Conservation (phyloP, 2,329 filamentous ascomycete species). For the Fusarium sp. region DNA sequence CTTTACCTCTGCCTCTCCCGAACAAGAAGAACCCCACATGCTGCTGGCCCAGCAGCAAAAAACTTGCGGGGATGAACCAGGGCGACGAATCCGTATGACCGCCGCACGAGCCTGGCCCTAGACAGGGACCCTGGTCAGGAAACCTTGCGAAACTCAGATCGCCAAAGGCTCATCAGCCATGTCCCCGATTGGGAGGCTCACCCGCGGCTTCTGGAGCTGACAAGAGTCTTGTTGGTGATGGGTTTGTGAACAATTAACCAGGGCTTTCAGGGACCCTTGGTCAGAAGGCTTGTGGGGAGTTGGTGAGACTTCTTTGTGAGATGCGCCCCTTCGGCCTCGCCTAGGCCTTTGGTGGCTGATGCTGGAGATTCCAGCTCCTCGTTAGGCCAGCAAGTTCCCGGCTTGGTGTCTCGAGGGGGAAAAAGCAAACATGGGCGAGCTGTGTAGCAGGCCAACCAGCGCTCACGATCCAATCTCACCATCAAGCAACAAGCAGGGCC, state of each 20-base stretch:
- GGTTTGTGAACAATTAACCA: conserved; percentile 4
- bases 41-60: conserved; percentile 10
- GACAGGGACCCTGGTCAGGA: conserved; percentile 35
- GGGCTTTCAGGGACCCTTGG: background rate
- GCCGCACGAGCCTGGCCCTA: conserved; percentile 39
- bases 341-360: conserved; percentile 24
- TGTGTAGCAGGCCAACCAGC: conserved; percentile 30
- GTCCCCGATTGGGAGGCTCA: conserved; percentile 20
- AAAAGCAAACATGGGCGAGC: conserved; percentile 43
- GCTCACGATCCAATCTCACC: conserved; percentile 22
- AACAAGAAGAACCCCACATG: conserved; percentile 31
- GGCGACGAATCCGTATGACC: conserved; percentile 40
- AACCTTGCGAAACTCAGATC: conserved; percentile 33
- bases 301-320: conserved; percentile 1
- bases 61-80: conserved; percentile 41
- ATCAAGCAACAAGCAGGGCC: conserved; percentile 27
- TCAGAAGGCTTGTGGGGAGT: conserved; percentile 1
- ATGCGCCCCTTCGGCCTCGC: conserved; percentile 24
- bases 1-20: background rate
- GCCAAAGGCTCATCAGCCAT: conserved; percentile 24
- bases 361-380: conserved; percentile 35
- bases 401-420: conserved; percentile 24
- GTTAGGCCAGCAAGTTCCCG: conserved; percentile 15
- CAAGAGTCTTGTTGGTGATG: conserved; percentile 11
- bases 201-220: conserved; percentile 17